A percentile compares a stretch with the other conserved stretches of the same genome.
Evolutionary conservation across 176 grass and related monocot genomes (phyloP).

Genomic region (Eragrostis curvula): DNA sequence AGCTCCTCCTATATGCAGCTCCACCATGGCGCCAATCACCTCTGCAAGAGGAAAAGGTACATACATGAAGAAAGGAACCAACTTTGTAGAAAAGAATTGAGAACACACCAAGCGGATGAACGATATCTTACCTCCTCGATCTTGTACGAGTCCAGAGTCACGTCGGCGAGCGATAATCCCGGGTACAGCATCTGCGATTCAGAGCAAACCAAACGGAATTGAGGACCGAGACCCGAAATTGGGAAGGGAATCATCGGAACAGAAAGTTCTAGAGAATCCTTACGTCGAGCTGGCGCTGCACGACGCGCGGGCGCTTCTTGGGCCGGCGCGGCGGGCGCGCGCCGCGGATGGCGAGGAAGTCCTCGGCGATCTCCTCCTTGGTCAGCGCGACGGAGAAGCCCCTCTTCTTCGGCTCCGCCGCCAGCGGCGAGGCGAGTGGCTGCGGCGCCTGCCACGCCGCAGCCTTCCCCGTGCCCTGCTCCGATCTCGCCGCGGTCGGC

Average conservation of each 20-base stretch:
- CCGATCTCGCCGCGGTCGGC: constrained; percentile 7
- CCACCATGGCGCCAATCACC: constrained; percentile 35
- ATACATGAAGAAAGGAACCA: constrained; percentile 38
- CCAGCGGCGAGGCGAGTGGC: neutral
- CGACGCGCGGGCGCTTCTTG: constrained; percentile 48
- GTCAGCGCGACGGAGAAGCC: constrained; percentile 45
- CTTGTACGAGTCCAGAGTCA: constrained; percentile 52
- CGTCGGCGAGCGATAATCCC: constrained; percentile 29
- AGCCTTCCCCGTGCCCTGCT: neutral
- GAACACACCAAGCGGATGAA: neutral
- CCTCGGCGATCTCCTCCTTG: constrained; percentile 50
- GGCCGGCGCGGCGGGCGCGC: constrained; percentile 46
- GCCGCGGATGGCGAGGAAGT: constrained; percentile 50
- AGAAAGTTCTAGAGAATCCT: constrained; percentile 2
- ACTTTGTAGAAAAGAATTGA: constrained; percentile 8
- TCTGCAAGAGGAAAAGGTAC: constrained; percentile 37
- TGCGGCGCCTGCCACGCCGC: neutral
- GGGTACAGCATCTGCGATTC: constrained; percentile 48
- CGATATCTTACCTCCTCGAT: constrained; percentile 43
- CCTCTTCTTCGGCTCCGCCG: constrained; percentile 34
- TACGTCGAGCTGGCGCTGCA: constrained; percentile 51
- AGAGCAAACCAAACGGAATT: constrained; percentile 15
- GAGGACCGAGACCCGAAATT: constrained; percentile 2
- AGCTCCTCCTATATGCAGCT: constrained; percentile 35
- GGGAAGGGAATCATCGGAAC: neutral